A percentile compares a stretch with the other conserved stretches of the same genome.
These are phyloP conservation scores for Ophiocordyceps unilateralis DNA, from an alignment of 2,329 filamentous ascomycete genomes.

Conservation along the genomic window DNA sequence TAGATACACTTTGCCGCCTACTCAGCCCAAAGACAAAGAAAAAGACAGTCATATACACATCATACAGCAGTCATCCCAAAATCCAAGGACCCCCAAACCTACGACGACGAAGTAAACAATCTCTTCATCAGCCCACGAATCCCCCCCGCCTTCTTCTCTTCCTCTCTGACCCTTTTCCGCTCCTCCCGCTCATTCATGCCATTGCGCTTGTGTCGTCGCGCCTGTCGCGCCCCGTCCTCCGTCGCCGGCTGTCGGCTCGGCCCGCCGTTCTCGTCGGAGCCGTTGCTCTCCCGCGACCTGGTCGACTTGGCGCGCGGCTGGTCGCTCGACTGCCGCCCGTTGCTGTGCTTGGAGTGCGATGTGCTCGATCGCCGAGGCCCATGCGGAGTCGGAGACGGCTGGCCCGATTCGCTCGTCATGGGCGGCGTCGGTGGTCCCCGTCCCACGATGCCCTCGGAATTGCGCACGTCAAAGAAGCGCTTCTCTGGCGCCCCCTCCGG, in stretches of 20 bases:
- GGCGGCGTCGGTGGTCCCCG: conserved; percentile 8
- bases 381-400: conserved; percentile 7
- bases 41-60: not conserved
- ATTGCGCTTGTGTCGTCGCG: conserved; percentile 17
- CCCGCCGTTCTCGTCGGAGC: conserved; percentile 8
- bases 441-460: conserved; percentile 16
- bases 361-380: conserved; percentile 13
- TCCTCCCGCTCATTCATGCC: too few relatives aligned
- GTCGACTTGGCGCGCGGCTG: conserved; percentile 8
- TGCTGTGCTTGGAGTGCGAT: conserved; percentile 11
- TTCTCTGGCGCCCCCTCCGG: conserved; percentile 12
- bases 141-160: conserved; percentile 14
- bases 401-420: conserved; percentile 5
- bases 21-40: too few relatives aligned
- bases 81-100: not conserved
- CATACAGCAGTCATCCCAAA: not conserved
- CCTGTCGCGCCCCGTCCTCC: conserved; percentile 17
- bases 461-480: conserved; percentile 24
- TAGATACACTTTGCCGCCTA: too few relatives aligned
- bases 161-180: conserved; percentile 13
- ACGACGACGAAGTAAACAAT: conserved; percentile 13
- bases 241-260: conserved; percentile 7
- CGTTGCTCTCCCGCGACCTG: conserved; percentile 8
- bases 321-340: conserved; percentile 11
- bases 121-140: conserved; percentile 20